phyloP scores from a whole-genome alignment of 2,329 filamentous ascomycete genomes.

The Eurotiales sp. region DNA sequence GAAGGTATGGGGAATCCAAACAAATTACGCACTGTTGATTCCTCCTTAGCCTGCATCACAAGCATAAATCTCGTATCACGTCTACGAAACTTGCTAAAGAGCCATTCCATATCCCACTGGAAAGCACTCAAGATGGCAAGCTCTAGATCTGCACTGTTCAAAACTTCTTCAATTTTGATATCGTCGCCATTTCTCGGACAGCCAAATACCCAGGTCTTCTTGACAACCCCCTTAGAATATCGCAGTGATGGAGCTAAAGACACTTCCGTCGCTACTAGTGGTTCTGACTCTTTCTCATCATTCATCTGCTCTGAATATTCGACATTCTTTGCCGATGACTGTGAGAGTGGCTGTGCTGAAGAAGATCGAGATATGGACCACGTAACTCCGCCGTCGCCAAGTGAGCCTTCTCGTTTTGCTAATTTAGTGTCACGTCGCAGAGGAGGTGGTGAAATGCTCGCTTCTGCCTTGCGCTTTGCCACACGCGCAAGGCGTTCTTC shows the following conservation, averaged over 20 bases:
- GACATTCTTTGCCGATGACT: background rate
- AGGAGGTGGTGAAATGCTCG: conserved; percentile 30
- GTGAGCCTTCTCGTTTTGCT: conserved; percentile 16
- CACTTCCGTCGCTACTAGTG: background rate
- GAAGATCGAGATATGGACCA: background rate
- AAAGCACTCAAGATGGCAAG: conserved; percentile 83
- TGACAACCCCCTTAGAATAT: conserved; percentile 64
- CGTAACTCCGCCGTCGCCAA: background rate
- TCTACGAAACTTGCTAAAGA: conserved; percentile 66
- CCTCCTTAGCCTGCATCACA: conserved; percentile 58
- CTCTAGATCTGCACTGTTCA: conserved; percentile 68
- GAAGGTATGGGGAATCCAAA: no score
- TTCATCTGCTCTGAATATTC: background rate
- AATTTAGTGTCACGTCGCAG: conserved; percentile 24
- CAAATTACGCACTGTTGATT: conserved; percentile 37
- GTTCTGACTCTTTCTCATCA: background rate
- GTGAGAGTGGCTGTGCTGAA: background rate
- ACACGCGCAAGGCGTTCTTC: conserved; percentile 71
- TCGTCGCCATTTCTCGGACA: conserved; percentile 62
- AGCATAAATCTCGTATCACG: conserved; percentile 60
- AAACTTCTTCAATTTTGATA: conserved; percentile 81
- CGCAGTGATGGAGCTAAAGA: conserved; percentile 27
- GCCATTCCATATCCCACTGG: conserved; percentile 79
- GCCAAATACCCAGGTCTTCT: conserved; percentile 73
- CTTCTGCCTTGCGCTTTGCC: conserved; percentile 54